Percentiles rank a stretch among this genome's conserved stretches.
Evolutionary conservation across 495 filamentous ascomycete genomes (phyloP).

Genomic region (Neurospora sublineolata): DNA sequence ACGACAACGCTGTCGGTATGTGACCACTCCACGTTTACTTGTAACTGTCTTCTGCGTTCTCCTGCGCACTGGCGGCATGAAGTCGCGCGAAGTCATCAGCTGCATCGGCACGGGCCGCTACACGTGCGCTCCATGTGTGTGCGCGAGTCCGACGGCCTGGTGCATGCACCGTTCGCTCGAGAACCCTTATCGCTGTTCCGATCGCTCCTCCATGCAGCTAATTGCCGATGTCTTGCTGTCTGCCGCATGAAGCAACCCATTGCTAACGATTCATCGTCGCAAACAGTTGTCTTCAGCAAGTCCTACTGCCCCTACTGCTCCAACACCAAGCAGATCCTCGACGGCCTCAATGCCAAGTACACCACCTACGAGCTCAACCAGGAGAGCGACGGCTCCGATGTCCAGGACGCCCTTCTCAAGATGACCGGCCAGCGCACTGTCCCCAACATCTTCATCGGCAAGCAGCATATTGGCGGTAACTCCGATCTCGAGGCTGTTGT

Average conservation of each 20-base stretch:
- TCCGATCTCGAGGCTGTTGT: constrained; percentile 66
- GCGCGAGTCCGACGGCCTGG: neutral
- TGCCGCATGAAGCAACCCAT: neutral
- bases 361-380: constrained; percentile 73
- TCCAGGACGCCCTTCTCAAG: constrained; percentile 74
- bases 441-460: constrained; percentile 85
- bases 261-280: neutral
- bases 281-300: constrained; percentile 83
- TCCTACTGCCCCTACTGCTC: constrained; percentile 93
- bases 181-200: neutral
- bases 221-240: neutral
- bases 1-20: constrained; percentile 83
- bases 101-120: neutral
- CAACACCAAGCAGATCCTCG: constrained; percentile 64
- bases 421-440: constrained; percentile 77
- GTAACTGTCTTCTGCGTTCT: neutral
- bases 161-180: neutral
- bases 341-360: constrained; percentile 58
- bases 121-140: neutral
- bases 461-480: constrained; percentile 93
- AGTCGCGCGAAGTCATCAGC: neutral
- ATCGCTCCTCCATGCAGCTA: neutral
- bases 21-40: constrained; percentile 11
- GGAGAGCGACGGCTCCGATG: constrained; percentile 64
- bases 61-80: neutral